Evolutionary conservation across 2,329 filamentous ascomycete genomes (phyloP).

Genomic region (Xylaria hypoxylon): DNA sequence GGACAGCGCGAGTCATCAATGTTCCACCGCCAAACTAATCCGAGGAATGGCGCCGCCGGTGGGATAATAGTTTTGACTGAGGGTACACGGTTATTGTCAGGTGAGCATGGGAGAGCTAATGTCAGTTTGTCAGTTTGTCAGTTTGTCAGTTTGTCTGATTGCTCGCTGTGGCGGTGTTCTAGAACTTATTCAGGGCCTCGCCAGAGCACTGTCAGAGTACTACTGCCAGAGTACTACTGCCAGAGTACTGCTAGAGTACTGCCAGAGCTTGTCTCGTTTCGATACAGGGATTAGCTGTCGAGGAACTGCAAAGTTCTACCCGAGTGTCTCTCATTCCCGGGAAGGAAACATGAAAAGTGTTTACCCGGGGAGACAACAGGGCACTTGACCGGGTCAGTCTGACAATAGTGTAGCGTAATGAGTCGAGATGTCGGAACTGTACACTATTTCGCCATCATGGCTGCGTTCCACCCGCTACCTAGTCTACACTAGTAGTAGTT

Average conservation of each 20-base stretch:
- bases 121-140: no score
- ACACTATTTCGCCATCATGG: conserved; percentile 37
- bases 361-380: conserved; percentile 43
- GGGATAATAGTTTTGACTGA: not conserved
- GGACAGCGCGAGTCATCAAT: conserved; percentile 16
- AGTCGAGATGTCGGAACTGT: conserved; percentile 39
- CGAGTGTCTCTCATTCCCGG: no score
- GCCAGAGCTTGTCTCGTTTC: not conserved
- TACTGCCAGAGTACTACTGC: not conserved
- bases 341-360: conserved; percentile 35
- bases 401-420: conserved; percentile 9
- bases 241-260: not conserved
- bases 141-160: no score
- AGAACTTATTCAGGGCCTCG: not conserved
- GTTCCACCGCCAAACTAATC: not conserved
- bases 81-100: no score
- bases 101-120: no score
- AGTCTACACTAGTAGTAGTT: not conserved
- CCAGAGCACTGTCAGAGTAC: not conserved
- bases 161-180: not conserved
- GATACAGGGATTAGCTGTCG: not conserved
- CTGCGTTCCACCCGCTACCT: conserved; percentile 9
- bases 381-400: conserved; percentile 42
- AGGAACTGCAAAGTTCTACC: no score
- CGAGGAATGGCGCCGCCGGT: not conserved